Conservation (phyloP, 139 green algal genomes). For the Micractinium conductrix region DNA sequence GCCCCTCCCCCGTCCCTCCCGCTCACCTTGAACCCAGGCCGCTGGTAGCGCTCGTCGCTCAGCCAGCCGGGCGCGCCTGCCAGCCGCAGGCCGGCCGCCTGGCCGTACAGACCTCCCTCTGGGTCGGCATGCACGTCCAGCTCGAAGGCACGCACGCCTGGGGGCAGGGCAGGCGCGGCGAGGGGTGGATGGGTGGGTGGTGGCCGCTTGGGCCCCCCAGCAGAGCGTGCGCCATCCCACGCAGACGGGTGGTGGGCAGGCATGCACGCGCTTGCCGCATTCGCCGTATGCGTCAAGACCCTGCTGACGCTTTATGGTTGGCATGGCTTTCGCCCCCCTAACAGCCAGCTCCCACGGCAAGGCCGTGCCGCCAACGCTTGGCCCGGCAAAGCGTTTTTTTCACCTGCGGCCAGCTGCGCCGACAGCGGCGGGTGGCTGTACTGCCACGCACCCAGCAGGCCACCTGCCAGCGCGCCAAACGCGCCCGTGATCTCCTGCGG, state of each 20-base stretch:
- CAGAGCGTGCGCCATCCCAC: too few species aligned
- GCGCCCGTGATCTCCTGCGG: slow-evolving; percentile 8
- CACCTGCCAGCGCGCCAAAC: not conserved
- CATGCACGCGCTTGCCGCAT: too few species aligned
- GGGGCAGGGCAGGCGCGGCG: too few species aligned
- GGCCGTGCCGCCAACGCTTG: too few species aligned
- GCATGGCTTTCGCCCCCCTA: too few species aligned
- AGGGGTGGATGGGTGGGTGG: too few species aligned
- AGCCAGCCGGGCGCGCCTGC: slow-evolving; percentile 31
- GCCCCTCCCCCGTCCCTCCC: too few species aligned
- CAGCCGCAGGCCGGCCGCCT: slow-evolving; percentile 30
- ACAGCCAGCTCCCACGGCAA: too few species aligned
- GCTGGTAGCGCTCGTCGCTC: slow-evolving; percentile 3
- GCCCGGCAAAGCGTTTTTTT: too few species aligned
- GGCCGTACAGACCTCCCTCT: slow-evolving; percentile 36
- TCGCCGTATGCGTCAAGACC: not conserved
- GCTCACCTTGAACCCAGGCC: slow-evolving; percentile 43
- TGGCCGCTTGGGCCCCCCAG: too few species aligned
- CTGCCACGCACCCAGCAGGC: slow-evolving; percentile 33
- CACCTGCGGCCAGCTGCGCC: slow-evolving; percentile 17
- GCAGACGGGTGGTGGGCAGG: too few species aligned
- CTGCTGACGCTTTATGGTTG: too few species aligned
- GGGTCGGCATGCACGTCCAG: slow-evolving; percentile 50
- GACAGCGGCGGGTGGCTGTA: slow-evolving; percentile 36
- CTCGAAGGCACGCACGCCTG: slow-evolving; percentile 42